phyloP scores from a whole-genome alignment of 805 yeast genomes.

The Starmerella tilneyi region DNA sequence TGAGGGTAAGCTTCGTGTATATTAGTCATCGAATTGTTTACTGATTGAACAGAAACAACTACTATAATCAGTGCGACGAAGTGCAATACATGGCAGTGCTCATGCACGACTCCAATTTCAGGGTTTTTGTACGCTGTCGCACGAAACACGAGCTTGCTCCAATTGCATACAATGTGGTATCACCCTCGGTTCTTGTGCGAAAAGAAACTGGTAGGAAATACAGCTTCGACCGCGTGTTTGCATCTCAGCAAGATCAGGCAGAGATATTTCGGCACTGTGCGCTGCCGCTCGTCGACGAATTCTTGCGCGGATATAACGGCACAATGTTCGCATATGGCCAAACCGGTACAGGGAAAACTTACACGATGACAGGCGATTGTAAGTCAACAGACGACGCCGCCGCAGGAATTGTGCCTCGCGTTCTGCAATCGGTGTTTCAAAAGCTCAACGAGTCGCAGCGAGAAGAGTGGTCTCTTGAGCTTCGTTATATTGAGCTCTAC shows the following conservation, averaged over 20 bases:
- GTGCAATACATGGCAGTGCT: too few species aligned
- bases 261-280: constrained; percentile 59
- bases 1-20: background rate
- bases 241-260: constrained; percentile 68
- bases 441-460: constrained; percentile 30
- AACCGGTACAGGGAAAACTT: constrained; percentile 83
- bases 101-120: constrained; percentile 13
- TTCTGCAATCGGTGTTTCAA: constrained; percentile 46
- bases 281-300: constrained; percentile 51
- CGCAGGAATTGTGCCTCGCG: constrained; percentile 60
- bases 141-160: background rate
- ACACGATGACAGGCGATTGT: constrained; percentile 62
- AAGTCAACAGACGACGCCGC: constrained; percentile 25
- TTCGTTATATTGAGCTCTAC: constrained; percentile 73
- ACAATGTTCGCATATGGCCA: constrained; percentile 84
- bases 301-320: constrained; percentile 48
- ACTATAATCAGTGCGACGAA: too few species aligned
- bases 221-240: constrained; percentile 70
- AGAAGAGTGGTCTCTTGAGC: constrained; percentile 42
- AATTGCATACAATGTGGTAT: background rate
- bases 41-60: too few species aligned
- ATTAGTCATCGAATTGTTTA: constrained; percentile 1
- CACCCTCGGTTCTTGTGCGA: constrained; percentile 6
- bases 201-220: constrained; percentile 41
- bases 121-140: constrained; percentile 19